phyloP scores from a whole-genome alignment of 495 filamentous ascomycete species.

The Xylaria telfairii region DNA sequence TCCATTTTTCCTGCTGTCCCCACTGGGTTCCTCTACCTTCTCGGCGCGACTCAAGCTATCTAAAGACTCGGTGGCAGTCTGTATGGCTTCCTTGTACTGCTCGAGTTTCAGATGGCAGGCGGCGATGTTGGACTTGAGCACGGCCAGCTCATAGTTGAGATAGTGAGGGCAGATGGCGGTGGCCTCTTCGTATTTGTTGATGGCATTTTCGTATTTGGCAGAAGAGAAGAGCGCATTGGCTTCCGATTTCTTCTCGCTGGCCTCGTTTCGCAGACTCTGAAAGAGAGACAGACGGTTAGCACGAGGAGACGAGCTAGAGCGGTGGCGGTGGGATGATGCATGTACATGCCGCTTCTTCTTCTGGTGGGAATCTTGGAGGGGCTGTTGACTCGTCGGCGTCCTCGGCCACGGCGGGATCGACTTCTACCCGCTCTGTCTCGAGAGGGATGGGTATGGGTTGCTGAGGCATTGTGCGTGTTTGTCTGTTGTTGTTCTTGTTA shows the following conservation, averaged over 20 bases:
- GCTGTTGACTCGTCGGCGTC: conserved; percentile 29
- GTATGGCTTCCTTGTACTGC: conserved; percentile 85
- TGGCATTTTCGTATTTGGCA: conserved; percentile 79
- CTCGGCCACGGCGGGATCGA: conserved; percentile 19
- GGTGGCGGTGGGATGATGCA: conserved; percentile 4
- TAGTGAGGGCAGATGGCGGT: conserved; percentile 83
- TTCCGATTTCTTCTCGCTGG: conserved; percentile 73
- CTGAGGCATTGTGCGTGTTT: conserved; percentile 15
- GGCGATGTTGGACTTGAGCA: conserved; percentile 84
- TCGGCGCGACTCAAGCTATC: conserved; percentile 70
- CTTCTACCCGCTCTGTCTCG: background rate
- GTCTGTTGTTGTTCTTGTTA: background rate
- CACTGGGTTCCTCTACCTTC: conserved; percentile 30
- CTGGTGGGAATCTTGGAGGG: conserved; percentile 59
- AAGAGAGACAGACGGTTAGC: background rate
- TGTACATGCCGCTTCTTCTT: conserved; percentile 74
- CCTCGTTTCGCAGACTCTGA: conserved; percentile 74
- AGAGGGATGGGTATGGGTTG: background rate
- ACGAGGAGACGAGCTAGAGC: background rate
- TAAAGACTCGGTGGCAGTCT: conserved; percentile 73
- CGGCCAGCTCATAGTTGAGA: conserved; percentile 87
- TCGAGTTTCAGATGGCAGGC: conserved; percentile 89
- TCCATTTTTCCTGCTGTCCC: conserved; percentile 29
- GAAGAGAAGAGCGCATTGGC: conserved; percentile 80
- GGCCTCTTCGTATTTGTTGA: conserved; percentile 86